Base-by-base conservation (phyloP, 2,329 filamentous ascomycete species). In the Trichoderma sp. region DNA sequence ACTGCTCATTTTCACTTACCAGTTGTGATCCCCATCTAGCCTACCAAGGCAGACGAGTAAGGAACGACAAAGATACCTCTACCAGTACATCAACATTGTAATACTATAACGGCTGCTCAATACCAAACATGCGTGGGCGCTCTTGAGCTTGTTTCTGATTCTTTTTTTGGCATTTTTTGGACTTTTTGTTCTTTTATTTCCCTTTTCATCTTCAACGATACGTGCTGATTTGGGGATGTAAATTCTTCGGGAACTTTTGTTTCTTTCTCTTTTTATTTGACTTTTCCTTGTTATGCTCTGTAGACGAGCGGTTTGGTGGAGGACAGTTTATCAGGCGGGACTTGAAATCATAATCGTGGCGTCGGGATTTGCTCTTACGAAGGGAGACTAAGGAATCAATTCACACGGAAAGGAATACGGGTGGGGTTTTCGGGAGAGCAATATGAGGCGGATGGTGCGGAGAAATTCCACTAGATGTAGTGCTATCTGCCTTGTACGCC, bases 311-410 rank as follows among this genome's bases (percentile, higher is more conserved):
- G 27, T 52, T 63, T 57, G 70, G 71, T 56, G 70, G 70, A 68
- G 70, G 68, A 70, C 61, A 19, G 67, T 70, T 29, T 72, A 76
- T 76, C 72, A 64, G 76, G 77, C 76, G 75, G 76, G 77, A 69
- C 73, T 76, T 75, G 74, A 76, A 76, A 78, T 73, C 73, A 70
- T 68, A 57, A 64, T 70, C 35, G 60, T 54, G 64, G 68, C 67
- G 65, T 71, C 60, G 66, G 65, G 60, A 67, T 68, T 48, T 64
- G 54, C 70, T 66, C 54, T 50, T 66, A 60, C 59, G 58, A 50
- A 56, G 35, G 53, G 67, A 48, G 42, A 67, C 48, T 58, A 52
- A 29, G 35, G 37, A 48, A 27, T 57, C 58, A 29, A 45, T 57
- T 42, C 37, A 63, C 66, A 64, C 17, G 53, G 45, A 42, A 67